phyloP scores from a whole-genome alignment of 805 yeast species.

The Limtongia smithiae region DNA sequence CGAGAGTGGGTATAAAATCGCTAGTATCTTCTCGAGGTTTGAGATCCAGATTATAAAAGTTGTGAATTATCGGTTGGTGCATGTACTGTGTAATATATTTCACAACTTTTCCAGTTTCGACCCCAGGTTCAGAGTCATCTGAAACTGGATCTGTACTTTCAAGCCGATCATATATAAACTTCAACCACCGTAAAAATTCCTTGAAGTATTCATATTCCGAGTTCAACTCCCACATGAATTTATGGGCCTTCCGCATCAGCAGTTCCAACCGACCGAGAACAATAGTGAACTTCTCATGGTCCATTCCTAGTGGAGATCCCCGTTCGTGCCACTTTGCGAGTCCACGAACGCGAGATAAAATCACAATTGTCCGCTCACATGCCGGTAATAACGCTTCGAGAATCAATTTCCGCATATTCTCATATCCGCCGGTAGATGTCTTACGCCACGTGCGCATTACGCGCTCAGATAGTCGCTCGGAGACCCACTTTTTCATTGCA shows the following conservation, averaged over 20 bases:
- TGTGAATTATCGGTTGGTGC: constrained; percentile 1
- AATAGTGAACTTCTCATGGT: constrained; percentile 13
- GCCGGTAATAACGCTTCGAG: constrained; percentile 29
- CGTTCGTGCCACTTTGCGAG: constrained; percentile 31
- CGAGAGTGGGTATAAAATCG: constrained; percentile 3
- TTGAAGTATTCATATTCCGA: constrained; percentile 18
- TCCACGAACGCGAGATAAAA: constrained; percentile 26
- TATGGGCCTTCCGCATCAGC: constrained; percentile 10
- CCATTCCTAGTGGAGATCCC: constrained; percentile 27
- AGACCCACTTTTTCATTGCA: constrained; percentile 22
- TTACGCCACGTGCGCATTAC: constrained; percentile 26
- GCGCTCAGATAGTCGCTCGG: constrained; percentile 21
- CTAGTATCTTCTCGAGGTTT: background rate
- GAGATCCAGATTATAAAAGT: background rate
- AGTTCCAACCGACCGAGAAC: constrained; percentile 12
- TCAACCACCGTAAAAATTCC: constrained; percentile 26
- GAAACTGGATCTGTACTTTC: constrained; percentile 1
- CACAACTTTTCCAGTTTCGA: constrained; percentile 21
- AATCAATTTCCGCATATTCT: constrained; percentile 18
- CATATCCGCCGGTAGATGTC: constrained; percentile 12
- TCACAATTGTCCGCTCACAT: constrained; percentile 25
- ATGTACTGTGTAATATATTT: constrained; percentile 13
- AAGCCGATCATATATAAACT: constrained; percentile 12
- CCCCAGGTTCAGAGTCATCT: constrained; percentile 9
- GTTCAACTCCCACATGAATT: constrained; percentile 21